phyloP scores from a whole-genome alignment of 768 basidiomycete genomes.

The Leccinum subgranulosum region DNA sequence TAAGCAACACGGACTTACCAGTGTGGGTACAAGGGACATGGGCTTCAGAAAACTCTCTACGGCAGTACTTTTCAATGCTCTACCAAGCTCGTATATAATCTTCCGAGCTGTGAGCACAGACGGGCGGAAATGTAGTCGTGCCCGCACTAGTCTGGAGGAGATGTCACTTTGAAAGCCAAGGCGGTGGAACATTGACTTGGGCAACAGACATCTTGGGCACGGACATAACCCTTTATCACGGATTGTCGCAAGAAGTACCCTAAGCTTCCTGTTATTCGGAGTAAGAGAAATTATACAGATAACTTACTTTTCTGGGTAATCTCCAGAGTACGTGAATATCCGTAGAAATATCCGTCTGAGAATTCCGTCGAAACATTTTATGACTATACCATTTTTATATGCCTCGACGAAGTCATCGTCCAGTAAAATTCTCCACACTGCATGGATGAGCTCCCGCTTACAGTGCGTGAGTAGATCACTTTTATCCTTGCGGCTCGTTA shows the following conservation, averaged over 20 bases:
- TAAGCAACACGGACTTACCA: background rate
- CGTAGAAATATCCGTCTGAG: background rate
- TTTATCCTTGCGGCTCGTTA: background rate
- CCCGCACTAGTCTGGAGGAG: background rate
- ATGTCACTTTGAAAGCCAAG: conserved; percentile 2
- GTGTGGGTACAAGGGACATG: conserved; percentile 8
- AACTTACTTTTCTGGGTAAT: background rate
- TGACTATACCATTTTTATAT: background rate
- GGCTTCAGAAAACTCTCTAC: background rate
- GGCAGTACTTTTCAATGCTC: background rate
- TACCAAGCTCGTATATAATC: conserved; percentile 7
- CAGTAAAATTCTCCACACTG: background rate
- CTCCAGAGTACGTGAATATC: background rate
- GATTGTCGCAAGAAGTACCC: conserved; percentile 26
- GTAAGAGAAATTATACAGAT: background rate
- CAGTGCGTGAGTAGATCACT: background rate
- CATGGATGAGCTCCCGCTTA: background rate
- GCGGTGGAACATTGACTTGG: conserved; percentile 9
- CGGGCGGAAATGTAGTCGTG: background rate
- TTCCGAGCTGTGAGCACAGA: background rate
- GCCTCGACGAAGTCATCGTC: background rate
- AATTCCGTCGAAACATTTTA: background rate
- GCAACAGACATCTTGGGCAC: conserved; percentile 28
- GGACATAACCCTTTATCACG: conserved; percentile 25
- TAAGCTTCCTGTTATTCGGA: background rate